Percentiles rank a stretch among this genome's conserved stretches.
These are phyloP conservation scores for Euclidium syriacum DNA, from an alignment of 345 rosid genomes.

Conservation along the genomic window DNA sequence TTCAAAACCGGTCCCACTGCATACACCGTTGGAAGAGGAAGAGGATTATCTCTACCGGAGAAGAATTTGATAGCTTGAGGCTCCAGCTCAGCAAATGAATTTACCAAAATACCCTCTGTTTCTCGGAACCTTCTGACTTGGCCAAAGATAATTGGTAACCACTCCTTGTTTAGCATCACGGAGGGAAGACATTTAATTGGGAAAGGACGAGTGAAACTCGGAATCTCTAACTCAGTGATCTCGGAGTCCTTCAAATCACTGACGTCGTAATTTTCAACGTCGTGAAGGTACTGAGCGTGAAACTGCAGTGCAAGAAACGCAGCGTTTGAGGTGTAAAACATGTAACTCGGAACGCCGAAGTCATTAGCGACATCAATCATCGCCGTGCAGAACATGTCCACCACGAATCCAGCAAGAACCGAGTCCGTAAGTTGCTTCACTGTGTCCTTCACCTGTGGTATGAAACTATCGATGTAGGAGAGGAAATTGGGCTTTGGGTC, in stretches of 20 bases:
- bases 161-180: not conserved
- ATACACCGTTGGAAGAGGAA: constrained; percentile 38
- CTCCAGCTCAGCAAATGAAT: constrained; percentile 47
- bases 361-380: constrained; percentile 53
- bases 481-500: not conserved
- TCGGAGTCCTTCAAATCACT: constrained; percentile 36
- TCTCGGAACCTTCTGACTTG: constrained; percentile 13
- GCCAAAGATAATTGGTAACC: accelerated
- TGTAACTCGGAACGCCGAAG: constrained; percentile 38
- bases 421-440: constrained; percentile 5
- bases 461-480: constrained; percentile 22
- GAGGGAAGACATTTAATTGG: constrained; percentile 39
- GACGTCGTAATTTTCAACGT: constrained; percentile 18
- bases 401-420: constrained; percentile 40
- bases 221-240: constrained; percentile 23
- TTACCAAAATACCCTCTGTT: constrained; percentile 44
- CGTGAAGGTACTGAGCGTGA: constrained; percentile 20
- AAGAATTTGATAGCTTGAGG: constrained; percentile 28
- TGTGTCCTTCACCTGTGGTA: constrained; percentile 31
- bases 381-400: constrained; percentile 47
- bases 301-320: constrained; percentile 28
- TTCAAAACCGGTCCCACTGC: constrained; percentile 50
- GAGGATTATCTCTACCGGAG: not conserved
- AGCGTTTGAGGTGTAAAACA: constrained; percentile 43
- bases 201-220: constrained; percentile 30